Evolutionary conservation across 768 basidiomycete genomes (phyloP).

Genomic region (Lyophyllum decastes): DNA sequence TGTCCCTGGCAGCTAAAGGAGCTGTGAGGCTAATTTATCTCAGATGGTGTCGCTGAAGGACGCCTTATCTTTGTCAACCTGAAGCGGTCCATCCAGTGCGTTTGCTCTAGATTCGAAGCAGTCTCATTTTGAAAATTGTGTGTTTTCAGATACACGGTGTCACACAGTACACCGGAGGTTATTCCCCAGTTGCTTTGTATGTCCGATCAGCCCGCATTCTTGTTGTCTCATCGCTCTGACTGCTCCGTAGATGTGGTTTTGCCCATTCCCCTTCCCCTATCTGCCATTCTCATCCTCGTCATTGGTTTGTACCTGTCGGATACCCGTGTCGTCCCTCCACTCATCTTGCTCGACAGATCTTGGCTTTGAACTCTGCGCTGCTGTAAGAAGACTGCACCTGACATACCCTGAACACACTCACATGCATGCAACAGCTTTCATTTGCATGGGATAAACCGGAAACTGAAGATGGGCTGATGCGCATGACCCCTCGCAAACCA

Average conservation of each 20-base stretch:
- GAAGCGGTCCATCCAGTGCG: slow-evolving; percentile 69
- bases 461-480: slow-evolving; percentile 66
- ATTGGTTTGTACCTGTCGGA: slow-evolving; percentile 47
- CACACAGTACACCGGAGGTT: slow-evolving; percentile 71
- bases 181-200: slow-evolving; percentile 68
- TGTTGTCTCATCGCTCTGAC: slow-evolving; percentile 1
- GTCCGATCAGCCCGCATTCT: slow-evolving; percentile 16
- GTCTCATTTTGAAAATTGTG: not conserved
- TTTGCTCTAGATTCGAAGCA: not conserved
- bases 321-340: not conserved
- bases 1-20: not conserved
- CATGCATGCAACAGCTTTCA: slow-evolving; percentile 42
- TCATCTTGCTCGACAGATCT: slow-evolving; percentile 45
- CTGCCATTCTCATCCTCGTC: slow-evolving; percentile 70
- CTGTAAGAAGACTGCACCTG: slow-evolving; percentile 39
- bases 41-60: slow-evolving; percentile 69
- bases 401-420: not conserved
- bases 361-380: slow-evolving; percentile 68
- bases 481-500: slow-evolving; percentile 65
- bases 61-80: slow-evolving; percentile 71
- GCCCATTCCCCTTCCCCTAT: slow-evolving; percentile 64
- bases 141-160: slow-evolving; percentile 55
- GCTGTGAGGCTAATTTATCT: not conserved
- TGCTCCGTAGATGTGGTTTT: slow-evolving; percentile 57
- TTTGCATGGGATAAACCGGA: slow-evolving; percentile 77